Evolutionary conservation across 257 asterid genomes (phyloP).

Genomic region (Scutellaria baicalensis): DNA sequence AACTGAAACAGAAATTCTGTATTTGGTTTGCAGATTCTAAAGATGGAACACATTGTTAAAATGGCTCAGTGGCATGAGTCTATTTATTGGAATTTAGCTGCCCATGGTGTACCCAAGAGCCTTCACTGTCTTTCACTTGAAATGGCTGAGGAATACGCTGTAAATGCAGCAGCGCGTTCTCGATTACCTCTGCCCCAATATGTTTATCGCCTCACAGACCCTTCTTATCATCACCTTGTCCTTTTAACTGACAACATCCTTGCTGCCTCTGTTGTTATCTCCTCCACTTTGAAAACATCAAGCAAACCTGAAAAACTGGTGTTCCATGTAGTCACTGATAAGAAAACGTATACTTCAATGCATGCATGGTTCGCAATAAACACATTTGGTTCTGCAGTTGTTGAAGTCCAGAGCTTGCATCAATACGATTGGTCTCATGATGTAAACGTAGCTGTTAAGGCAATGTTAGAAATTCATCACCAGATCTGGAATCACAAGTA

Average conservation of each 20-base stretch:
- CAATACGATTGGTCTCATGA: slow-evolving; percentile 79
- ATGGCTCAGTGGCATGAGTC: slow-evolving; percentile 58
- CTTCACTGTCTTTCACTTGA: slow-evolving; percentile 70
- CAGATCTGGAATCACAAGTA: slow-evolving; percentile 49
- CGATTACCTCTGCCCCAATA: slow-evolving; percentile 66
- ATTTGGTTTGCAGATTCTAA: slow-evolving; percentile 37
- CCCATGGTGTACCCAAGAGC: slow-evolving; percentile 68
- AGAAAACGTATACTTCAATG: slow-evolving; percentile 76
- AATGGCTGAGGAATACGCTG: slow-evolving; percentile 74
- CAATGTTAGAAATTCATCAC: slow-evolving; percentile 71
- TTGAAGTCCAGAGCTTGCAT: slow-evolving; percentile 88
- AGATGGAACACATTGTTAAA: slow-evolving; percentile 58
- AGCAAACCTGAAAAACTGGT: slow-evolving; percentile 46
- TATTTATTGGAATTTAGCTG: slow-evolving; percentile 73
- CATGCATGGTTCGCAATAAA: slow-evolving; percentile 87
- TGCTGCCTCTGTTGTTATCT: slow-evolving; percentile 83
- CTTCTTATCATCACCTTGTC: slow-evolving; percentile 61
- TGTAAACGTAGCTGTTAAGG: slow-evolving; percentile 53
- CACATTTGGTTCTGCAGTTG: slow-evolving; percentile 45
- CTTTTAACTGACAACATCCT: slow-evolving; percentile 83
- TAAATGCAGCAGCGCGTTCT: slow-evolving; percentile 70
- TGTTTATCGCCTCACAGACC: slow-evolving; percentile 49
- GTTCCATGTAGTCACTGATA: slow-evolving; percentile 80
- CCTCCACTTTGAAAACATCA: slow-evolving; percentile 55
- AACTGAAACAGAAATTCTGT: background rate